These are phyloP conservation scores for Prosopis cineraria DNA, from an alignment of 306 rosid species.

Conservation along the genomic window DNA sequence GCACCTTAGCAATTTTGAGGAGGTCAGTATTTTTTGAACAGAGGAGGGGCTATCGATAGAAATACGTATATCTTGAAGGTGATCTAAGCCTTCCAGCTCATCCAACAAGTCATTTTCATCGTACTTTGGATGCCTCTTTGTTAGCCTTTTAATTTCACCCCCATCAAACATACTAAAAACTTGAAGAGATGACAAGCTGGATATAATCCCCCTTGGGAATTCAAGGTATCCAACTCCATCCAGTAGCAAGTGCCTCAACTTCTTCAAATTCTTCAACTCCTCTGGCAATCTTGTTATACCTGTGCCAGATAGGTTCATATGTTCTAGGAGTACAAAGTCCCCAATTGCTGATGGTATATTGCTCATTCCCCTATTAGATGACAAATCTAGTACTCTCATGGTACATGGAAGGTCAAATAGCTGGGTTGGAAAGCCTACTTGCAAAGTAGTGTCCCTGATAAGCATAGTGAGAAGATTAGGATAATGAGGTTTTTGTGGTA, in stretches of 20 bases:
- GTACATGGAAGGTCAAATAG: neutral
- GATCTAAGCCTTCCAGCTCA: neutral
- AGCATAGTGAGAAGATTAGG: neutral
- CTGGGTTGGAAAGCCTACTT: neutral
- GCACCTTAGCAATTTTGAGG: neutral
- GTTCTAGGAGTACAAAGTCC: neutral
- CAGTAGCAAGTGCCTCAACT: neutral
- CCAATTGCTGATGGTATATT: neutral
- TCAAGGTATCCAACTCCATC: neutral
- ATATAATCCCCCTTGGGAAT: neutral
- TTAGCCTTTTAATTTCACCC: too few species aligned
- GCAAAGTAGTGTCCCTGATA: neutral
- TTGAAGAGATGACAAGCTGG: too few species aligned
- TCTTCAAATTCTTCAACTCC: neutral
- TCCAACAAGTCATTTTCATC: neutral
- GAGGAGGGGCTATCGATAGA: neutral
- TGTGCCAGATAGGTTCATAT: neutral
- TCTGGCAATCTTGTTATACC: neutral
- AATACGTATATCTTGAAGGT: neutral
- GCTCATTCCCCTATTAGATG: rapidly evolving
- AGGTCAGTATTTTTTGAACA: neutral
- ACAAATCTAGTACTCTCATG: neutral
- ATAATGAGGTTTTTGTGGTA: neutral
- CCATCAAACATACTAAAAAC: too few species aligned
- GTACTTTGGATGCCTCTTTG: too few species aligned